Conservation (phyloP, 257 asterid genomes). For the Petrea volubilis region DNA sequence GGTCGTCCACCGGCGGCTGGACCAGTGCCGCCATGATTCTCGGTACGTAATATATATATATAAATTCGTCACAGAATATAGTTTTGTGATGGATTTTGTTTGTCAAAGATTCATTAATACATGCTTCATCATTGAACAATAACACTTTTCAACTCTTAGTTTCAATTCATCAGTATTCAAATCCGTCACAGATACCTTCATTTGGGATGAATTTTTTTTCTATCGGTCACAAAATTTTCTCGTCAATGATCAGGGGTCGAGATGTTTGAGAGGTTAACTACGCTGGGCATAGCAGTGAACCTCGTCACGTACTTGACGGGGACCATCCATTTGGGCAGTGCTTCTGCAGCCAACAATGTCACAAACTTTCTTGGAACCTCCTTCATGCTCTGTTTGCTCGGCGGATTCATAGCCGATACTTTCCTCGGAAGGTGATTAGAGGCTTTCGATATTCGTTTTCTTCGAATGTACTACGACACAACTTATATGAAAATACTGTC, state of each 20-base stretch:
- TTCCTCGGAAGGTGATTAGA: slow-evolving; percentile 64
- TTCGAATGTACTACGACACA: not conserved
- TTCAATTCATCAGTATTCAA: too few species aligned
- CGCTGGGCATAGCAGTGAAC: slow-evolving; percentile 84
- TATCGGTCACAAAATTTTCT: not conserved
- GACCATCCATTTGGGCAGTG: slow-evolving; percentile 88
- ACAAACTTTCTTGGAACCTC: slow-evolving; percentile 89
- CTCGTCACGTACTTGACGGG: slow-evolving; percentile 80
- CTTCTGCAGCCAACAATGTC: slow-evolving; percentile 65
- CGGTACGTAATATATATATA: slow-evolving; percentile 31
- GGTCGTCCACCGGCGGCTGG: slow-evolving; percentile 87
- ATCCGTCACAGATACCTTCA: too few species aligned
- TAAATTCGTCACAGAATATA: not conserved
- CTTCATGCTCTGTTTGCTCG: slow-evolving; percentile 75
- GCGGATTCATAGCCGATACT: slow-evolving; percentile 84
- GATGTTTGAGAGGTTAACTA: slow-evolving; percentile 78
- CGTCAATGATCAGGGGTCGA: slow-evolving; percentile 52
- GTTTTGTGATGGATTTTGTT: too few species aligned
- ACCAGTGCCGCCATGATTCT: slow-evolving; percentile 81
- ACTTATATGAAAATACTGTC: not conserved
- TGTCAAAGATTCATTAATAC: too few species aligned
- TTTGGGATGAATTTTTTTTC: too few species aligned
- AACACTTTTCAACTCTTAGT: too few species aligned
- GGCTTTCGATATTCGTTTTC: not conserved
- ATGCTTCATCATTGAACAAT: too few species aligned